phyloP scores from a whole-genome alignment of 108 stramenopile species.

The Stephanodiscus triporus region DNA sequence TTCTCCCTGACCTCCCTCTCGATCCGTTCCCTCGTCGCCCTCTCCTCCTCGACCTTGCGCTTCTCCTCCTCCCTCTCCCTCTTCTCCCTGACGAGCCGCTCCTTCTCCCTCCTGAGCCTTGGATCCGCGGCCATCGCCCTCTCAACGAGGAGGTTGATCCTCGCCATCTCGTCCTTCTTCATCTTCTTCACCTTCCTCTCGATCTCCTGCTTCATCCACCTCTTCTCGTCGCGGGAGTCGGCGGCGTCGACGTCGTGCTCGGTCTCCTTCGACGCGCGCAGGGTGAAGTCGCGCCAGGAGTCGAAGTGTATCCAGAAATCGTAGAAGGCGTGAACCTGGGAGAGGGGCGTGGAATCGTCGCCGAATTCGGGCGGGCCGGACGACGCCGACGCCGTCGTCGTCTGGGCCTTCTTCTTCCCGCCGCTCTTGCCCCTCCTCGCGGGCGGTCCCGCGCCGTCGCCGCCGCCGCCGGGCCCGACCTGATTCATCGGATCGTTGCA shows the following conservation, averaged over 20 bases:
- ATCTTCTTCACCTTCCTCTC: conserved; percentile 87
- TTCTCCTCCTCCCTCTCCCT: conserved; percentile 50
- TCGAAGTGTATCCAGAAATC: conserved; percentile 97
- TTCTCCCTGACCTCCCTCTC: conserved; percentile 50
- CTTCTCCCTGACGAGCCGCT: conserved; percentile 59
- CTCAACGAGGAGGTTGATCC: conserved; percentile 91
- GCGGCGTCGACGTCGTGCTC: conserved; percentile 92
- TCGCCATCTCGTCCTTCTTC: conserved; percentile 93
- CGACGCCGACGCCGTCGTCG: conserved; percentile 1
- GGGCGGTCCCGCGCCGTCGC: conserved; percentile 6
- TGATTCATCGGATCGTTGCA: conserved; percentile 47
- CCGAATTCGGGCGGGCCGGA: conserved; percentile 84
- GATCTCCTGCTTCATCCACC: conserved; percentile 98
- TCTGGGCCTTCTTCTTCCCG: conserved; percentile 47
- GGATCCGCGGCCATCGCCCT: conserved; percentile 95
- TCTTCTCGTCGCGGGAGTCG: conserved; percentile 91
- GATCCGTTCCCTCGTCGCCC: conserved; percentile 54
- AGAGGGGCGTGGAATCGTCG: conserved; percentile 80
- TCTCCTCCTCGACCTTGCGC: conserved; percentile 54
- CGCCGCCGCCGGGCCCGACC: conserved; percentile 1
- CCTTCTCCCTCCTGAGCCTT: conserved; percentile 74
- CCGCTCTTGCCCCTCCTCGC: conserved; percentile 47
- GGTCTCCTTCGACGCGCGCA: conserved; percentile 76
- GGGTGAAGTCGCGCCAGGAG: conserved; percentile 95
- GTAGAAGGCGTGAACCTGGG: conserved; percentile 93